These are phyloP conservation scores for Mitragyna speciosa DNA, from an alignment of 257 asterid species.

Conservation along the genomic window DNA sequence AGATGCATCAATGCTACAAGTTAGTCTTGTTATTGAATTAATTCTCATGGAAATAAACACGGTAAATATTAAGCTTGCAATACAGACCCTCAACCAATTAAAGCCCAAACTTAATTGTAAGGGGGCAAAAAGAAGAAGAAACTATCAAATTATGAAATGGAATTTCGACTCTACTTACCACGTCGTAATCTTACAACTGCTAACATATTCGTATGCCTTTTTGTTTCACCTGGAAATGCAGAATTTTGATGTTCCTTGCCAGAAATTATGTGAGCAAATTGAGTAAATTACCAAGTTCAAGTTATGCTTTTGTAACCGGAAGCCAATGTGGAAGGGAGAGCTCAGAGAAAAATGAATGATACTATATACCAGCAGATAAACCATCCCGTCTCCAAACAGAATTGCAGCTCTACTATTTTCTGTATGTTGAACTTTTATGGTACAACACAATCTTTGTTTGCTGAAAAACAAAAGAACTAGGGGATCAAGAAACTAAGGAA, in stretches of 20 bases:
- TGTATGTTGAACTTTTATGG: not conserved
- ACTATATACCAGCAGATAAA: not conserved
- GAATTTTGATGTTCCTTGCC: not conserved
- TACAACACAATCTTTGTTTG: not conserved
- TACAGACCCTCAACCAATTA: no score
- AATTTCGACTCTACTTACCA: not conserved
- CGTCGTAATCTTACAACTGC: no score
- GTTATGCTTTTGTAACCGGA: not conserved
- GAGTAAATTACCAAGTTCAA: not conserved
- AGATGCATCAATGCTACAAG: no score
- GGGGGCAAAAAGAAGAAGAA: no score
- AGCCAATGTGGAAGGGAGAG: not conserved
- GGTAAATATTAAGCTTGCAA: no score
- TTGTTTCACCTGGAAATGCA: not conserved
- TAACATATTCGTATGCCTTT: no score
- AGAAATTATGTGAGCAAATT: not conserved
- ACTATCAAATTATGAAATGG: not conserved
- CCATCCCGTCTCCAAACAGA: not conserved
- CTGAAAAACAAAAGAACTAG: no score
- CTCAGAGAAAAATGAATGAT: not conserved
- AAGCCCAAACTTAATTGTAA: not conserved
- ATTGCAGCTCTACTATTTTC: no score
- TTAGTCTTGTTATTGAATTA: no score
- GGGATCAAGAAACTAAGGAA: no score
- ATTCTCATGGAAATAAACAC: no score